A percentile compares a stretch with the other conserved stretches of the same genome.
Conservation (phyloP, 2,329 filamentous ascomycete genomes). For the Hypoxylon sp. region DNA sequence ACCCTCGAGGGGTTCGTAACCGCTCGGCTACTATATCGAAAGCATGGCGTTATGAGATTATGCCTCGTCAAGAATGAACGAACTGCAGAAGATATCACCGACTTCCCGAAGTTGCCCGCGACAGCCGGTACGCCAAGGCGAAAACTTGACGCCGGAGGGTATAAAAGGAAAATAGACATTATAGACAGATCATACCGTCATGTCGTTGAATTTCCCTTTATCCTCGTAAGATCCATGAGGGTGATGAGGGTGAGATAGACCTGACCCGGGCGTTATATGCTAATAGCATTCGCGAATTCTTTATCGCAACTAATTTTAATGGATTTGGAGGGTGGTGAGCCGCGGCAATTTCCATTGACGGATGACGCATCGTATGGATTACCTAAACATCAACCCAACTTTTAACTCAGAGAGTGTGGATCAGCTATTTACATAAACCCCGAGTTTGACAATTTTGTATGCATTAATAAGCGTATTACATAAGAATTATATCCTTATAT, state of each 20-base stretch:
- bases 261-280: conserved; percentile 1
- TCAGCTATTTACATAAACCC: not conserved
- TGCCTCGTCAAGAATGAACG: conserved; percentile 47
- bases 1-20: conserved; percentile 27
- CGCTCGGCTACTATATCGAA: conserved; percentile 42
- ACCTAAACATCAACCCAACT: not conserved
- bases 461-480: not conserved
- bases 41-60: conserved; percentile 39
- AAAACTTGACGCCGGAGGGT: conserved; percentile 51
- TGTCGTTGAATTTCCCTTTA: conserved; percentile 35
- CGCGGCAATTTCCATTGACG: conserved; percentile 26
- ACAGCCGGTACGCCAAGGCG: conserved; percentile 53
- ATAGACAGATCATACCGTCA: conserved; percentile 51
- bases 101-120: conserved; percentile 47
- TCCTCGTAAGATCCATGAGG: conserved; percentile 27
- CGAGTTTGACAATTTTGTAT: not conserved
- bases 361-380: not conserved
- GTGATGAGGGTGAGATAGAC: not conserved
- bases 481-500: not conserved
- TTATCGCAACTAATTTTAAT: conserved; percentile 19
- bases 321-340: conserved; percentile 19
- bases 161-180: conserved; percentile 52
- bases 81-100: conserved; percentile 34
- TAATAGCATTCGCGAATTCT: conserved; percentile 10
- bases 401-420: not conserved